Evolutionary conservation across 2,329 filamentous ascomycete species (phyloP).

Genomic region (Acrocalymma vagum): DNA sequence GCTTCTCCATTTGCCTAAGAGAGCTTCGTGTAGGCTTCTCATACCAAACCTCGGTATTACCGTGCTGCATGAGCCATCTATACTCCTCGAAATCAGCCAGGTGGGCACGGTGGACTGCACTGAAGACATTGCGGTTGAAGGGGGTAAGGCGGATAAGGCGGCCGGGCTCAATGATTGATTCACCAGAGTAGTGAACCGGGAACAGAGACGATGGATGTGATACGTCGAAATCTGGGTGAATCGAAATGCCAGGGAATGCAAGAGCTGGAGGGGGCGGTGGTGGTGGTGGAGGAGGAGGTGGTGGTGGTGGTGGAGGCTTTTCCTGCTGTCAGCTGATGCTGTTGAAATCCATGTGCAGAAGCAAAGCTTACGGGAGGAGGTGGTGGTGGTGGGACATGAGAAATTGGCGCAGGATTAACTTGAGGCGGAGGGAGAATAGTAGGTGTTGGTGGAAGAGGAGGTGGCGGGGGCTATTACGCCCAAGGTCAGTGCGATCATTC

Average conservation of each 20-base stretch:
- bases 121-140: slow-evolving; percentile 34
- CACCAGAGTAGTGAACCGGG: slow-evolving; percentile 27
- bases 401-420: not conserved
- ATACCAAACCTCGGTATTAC: slow-evolving; percentile 38
- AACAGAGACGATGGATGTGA: slow-evolving; percentile 27
- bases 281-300: slow-evolving; percentile 17
- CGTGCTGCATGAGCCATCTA: slow-evolving; percentile 37
- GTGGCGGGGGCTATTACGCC: slow-evolving; percentile 20
- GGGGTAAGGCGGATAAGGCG: slow-evolving; percentile 28
- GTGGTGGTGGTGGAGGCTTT: slow-evolving; percentile 21
- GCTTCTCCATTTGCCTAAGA: slow-evolving; percentile 17
- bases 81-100: slow-evolving; percentile 36
- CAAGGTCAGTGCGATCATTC: slow-evolving; percentile 1
- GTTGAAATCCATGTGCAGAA: no score
- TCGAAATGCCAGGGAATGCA: not conserved
- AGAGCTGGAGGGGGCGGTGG: slow-evolving; percentile 9
- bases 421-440: slow-evolving; percentile 14
- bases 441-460: slow-evolving; percentile 17
- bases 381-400: slow-evolving; percentile 10
- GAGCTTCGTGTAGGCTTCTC: slow-evolving; percentile 28
- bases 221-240: slow-evolving; percentile 12
- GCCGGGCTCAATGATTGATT: slow-evolving; percentile 19
- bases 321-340: not conserved
- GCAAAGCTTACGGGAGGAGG: slow-evolving; percentile 7
- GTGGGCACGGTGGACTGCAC: slow-evolving; percentile 28